Evolutionary conservation across 768 basidiomycete genomes (phyloP), one percentile per base, ranked within the genome.

Genomic region (Glaciozyma martinii): DNA sequence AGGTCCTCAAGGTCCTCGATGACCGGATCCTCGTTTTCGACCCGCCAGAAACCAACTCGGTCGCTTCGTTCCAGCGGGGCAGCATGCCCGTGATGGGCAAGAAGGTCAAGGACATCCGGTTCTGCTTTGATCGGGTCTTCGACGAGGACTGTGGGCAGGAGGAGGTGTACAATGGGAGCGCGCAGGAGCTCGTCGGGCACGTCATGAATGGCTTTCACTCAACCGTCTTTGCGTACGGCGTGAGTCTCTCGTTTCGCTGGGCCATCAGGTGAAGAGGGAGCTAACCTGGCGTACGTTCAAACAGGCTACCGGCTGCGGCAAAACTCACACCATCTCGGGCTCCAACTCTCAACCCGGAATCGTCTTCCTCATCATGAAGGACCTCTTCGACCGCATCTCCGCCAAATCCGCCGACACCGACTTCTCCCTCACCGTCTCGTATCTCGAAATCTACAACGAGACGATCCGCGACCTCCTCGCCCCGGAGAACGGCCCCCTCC

Each of bases 241-340:
- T 98, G 77, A 76, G 89, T 80, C 21, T 44, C 21, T 27, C 23
- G 30, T 58, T 25, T 9, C 21, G 10, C 25, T 2, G 3, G 23
- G 40, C 15, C 5, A 70, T 56, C 59, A 66, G 19, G 21, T n/a
- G 9, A 5, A 19, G 18, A 13, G 42, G 30, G 52, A 56, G 43
- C 61, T 42, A 25, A 57, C 56, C 9, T 30, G 52, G 21, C 33
- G 50, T 42, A 63, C 62, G 61, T 54, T 43, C 18, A 63, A 50
- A 25, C 74, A 98, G 95, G 95, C 95, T 29, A 98, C 95, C n/a
- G 95, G 95, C n/a, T 98, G 95, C 76, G 95, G 95, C 69, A 99
- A 99, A 78, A 99, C 95, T 7, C 93, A 98, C 77, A 99, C 95
- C 25, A 97, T 99, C 76, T 95, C 91, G 72, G 94, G 94, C 63